Base-by-base conservation (phyloP, 1,284 basidiomycete species). In the Ustilago loliicola region DNA sequence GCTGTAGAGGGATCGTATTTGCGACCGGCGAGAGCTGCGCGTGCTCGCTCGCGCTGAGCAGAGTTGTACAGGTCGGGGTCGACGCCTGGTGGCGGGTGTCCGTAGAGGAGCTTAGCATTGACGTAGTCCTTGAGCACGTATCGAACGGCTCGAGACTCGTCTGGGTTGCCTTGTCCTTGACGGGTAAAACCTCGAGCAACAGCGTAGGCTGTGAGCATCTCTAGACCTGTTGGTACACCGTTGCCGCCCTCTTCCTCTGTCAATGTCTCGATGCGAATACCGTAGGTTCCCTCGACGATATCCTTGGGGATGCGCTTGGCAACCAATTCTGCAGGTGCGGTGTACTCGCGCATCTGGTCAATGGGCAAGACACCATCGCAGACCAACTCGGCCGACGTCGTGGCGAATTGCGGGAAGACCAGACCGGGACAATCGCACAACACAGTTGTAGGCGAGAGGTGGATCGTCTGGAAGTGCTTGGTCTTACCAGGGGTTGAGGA, bases 371-470 rank as follows among this genome's bases (percentile, higher is more conserved):
- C 95, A 74, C 97, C 97, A 85, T 99, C 96, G 79, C 95, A 97
- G 27, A 99, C 93, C 63, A 99, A 89, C 73, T 96, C 95, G 6
- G 96, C 97, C 83, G 94, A 68, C 7, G 81, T 83, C 11, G 84
- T 84, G 21, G 85, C 83, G 36, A 99, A 99, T 83, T 99, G 97
- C 7, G 97, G 97, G 87, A 99, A 99, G 19, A 99, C 97, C 30
- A 99, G 89, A 88, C 97, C 97, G 15, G 97, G 97, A 88, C 97
- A 99, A 88, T 99, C 97, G 83, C 96, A 99, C n/a, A 99, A 90
- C 15, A 94, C 90, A 56, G 98, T 93, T 3, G 91, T 89, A 30
- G 93, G 91, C 0, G 95, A 95, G 29, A 99, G 90, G 77, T 95
- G 91, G 75, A 98, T 95, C 0, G 97, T 99, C 88, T 99, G 97